Evolutionary conservation across 2,329 filamentous ascomycete species (phyloP).

Genomic region (Fusarium xyrophilum): DNA sequence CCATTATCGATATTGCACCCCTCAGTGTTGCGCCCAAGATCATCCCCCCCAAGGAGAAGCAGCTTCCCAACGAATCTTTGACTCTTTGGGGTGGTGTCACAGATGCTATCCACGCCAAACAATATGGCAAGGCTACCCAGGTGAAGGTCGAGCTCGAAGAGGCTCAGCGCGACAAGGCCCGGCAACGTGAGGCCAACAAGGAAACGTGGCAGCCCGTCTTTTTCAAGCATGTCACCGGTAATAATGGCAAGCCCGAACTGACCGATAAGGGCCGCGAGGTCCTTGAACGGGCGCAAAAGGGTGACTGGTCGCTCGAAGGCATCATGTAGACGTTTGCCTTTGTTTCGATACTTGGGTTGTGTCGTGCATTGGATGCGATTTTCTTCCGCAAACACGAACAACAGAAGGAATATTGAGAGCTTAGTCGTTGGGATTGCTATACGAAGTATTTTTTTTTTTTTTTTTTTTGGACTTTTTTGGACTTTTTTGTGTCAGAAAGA

Average conservation of each 20-base stretch:
- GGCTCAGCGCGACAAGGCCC: constrained; percentile 81
- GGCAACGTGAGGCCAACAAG: constrained; percentile 74
- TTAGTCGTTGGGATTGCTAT: constrained; percentile 32
- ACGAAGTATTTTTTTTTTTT: constrained; percentile 26
- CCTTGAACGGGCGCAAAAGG: constrained; percentile 60
- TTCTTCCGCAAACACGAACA: not conserved
- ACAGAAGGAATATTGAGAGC: not conserved
- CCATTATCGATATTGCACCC: constrained; percentile 88
- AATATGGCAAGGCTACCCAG: constrained; percentile 82
- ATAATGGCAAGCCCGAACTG: constrained; percentile 62
- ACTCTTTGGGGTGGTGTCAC: constrained; percentile 90
- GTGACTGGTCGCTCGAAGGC: constrained; percentile 59
- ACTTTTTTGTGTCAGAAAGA: constrained; percentile 35
- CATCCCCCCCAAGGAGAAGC: constrained; percentile 76
- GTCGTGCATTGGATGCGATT: not conserved
- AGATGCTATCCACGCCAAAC: constrained; percentile 80
- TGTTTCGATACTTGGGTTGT: not conserved
- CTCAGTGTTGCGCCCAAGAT: constrained; percentile 80
- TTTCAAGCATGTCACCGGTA: constrained; percentile 70
- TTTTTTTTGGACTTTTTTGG: not conserved
- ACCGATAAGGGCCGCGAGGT: constrained; percentile 61
- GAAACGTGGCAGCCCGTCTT: constrained; percentile 85
- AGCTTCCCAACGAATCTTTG: constrained; percentile 88
- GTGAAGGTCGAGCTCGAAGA: constrained; percentile 94
- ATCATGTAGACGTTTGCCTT: constrained; percentile 40